Conservation (phyloP, 2,329 filamentous ascomycete species). For the Botrytis cinerea region DNA sequence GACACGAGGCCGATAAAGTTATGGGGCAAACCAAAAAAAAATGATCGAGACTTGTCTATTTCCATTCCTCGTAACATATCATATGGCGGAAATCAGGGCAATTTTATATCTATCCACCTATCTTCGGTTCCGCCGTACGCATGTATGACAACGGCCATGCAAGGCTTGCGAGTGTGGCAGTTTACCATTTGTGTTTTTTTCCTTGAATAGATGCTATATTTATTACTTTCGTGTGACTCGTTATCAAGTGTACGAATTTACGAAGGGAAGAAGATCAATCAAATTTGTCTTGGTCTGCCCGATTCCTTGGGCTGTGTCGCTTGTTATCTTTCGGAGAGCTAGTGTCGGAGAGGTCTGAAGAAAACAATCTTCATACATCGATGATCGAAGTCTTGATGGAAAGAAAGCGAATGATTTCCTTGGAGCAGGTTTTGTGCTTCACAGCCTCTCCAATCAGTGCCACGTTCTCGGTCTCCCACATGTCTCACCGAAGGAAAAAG, state of each 20-base stretch:
- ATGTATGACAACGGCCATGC: conserved; percentile 20
- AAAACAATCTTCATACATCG: neutral
- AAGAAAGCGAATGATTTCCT: neutral
- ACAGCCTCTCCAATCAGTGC: conserved; percentile 7
- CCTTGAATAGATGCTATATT: neutral
- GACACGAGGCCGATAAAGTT: conserved; percentile 20
- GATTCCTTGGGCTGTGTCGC: conserved; percentile 16
- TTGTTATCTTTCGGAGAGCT: conserved; percentile 11
- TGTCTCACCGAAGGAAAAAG: conserved; percentile 21
- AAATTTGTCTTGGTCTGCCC: conserved; percentile 1
- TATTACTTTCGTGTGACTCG: conserved; percentile 8
- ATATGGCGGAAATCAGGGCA: conserved; percentile 17
- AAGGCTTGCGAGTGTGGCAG: conserved; percentile 23
- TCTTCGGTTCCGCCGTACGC: neutral
- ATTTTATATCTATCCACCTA: neutral
- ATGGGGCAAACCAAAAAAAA: neutral
- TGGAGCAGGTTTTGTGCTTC: conserved; percentile 9
- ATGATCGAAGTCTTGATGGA: neutral
- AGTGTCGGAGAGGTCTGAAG: neutral
- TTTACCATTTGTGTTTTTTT: conserved; percentile 17
- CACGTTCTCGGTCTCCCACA: conserved; percentile 18
- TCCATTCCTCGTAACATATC: neutral
- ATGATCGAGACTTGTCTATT: neutral
- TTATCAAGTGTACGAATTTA: neutral
- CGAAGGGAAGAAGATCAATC: neutral